phyloP scores from a whole-genome alignment of 148 eudicot species.

The Rhododendron henanense region DNA sequence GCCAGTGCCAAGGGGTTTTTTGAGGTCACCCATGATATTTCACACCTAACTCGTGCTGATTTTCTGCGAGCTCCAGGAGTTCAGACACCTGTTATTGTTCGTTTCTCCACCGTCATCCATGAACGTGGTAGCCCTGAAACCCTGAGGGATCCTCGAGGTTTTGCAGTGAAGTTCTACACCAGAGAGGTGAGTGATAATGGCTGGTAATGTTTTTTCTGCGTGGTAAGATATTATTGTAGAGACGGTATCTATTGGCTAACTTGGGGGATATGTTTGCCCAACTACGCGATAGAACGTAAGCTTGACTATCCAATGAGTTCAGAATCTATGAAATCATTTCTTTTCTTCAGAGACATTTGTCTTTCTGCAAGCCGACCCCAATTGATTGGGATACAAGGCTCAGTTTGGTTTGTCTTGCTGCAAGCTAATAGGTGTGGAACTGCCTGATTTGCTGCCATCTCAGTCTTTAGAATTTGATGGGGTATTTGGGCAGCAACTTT shows the following conservation, averaged over 20 bases:
- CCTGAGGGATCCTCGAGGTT: conserved; percentile 91
- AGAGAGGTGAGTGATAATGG: conserved; percentile 57
- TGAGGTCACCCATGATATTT: conserved; percentile 83
- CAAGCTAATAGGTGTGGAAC: background rate
- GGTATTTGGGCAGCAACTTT: background rate
- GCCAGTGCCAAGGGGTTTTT: conserved; percentile 83
- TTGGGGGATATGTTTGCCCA: background rate
- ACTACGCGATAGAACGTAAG: background rate
- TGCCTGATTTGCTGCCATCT: background rate
- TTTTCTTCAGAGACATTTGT: background rate
- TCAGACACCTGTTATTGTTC: conserved; percentile 92
- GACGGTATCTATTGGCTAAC: background rate
- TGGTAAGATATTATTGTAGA: background rate
- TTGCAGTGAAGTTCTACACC: conserved; percentile 95
- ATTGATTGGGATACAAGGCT: too few species aligned
- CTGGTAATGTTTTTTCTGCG: background rate
- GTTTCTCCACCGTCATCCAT: conserved; percentile 94
- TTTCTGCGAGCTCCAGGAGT: conserved; percentile 90
- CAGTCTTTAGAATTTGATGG: background rate
- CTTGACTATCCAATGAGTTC: background rate
- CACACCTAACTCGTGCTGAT: conserved; percentile 88
- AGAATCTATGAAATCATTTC: background rate
- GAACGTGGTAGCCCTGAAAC: conserved; percentile 99
- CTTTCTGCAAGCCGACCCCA: too few species aligned
- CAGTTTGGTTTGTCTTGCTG: background rate